Percentiles rank a stretch among this genome's conserved stretches.
Conservation (phyloP, 192 early-diverging fungal genomes). For the Coemansia guatemalensis region DNA sequence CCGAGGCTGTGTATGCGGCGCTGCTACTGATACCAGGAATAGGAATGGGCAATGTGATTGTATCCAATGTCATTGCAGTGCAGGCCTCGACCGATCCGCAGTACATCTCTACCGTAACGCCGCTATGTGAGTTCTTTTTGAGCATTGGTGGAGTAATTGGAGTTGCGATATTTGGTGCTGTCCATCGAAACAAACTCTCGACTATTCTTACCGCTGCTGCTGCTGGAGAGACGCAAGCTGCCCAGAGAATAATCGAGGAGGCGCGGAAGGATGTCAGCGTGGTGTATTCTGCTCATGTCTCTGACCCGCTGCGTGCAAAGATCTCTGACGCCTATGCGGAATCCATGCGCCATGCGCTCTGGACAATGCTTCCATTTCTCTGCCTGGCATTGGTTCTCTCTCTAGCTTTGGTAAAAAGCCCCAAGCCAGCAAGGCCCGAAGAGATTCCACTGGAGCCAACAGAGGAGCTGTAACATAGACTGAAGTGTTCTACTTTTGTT, state of each 20-base stretch:
- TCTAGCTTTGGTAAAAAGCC: conserved; percentile 40
- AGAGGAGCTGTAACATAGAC: conserved; percentile 4
- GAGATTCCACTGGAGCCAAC: conserved; percentile 11
- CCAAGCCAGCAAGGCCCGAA: conserved; percentile 7
- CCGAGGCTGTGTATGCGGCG: conserved; percentile 53
- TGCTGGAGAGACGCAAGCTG: conserved; percentile 22
- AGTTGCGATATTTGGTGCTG: conserved; percentile 60
- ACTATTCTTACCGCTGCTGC: conserved; percentile 23
- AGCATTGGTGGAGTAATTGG: conserved; percentile 67
- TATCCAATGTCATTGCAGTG: conserved; percentile 68
- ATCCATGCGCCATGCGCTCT: conserved; percentile 53
- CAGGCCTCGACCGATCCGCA: conserved; percentile 64
- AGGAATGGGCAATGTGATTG: conserved; percentile 76
- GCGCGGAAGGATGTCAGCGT: conserved; percentile 50
- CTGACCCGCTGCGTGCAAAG: conserved; percentile 25
- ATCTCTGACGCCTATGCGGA: conserved; percentile 57
- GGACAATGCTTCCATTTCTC: conserved; percentile 55
- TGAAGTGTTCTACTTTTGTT: conserved; percentile 6
- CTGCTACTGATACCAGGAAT: conserved; percentile 69
- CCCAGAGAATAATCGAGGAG: conserved; percentile 55
- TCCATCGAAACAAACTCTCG: conserved; percentile 64
- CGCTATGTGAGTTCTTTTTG: conserved; percentile 67
- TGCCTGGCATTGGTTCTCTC: conserved; percentile 52
- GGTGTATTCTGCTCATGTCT: conserved; percentile 34
- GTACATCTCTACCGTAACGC: conserved; percentile 67